Evolutionary conservation across 1,284 basidiomycete genomes (phyloP), one percentile per base, ranked within the genome.

Genomic region (Puccinia hordei): DNA sequence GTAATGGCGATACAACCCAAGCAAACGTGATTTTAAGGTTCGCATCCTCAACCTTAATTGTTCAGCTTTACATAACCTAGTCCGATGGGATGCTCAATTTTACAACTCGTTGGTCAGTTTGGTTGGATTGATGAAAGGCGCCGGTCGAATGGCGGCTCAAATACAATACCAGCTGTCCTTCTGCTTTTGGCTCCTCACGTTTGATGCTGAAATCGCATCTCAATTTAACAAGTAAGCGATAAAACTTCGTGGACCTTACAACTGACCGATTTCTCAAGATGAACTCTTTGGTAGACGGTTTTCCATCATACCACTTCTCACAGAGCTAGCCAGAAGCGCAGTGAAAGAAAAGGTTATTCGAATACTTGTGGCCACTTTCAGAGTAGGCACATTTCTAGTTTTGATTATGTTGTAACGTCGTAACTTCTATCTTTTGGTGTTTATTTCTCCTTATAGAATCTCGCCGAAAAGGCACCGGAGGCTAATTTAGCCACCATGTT

Each of bases 321-420:
- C 91, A 53, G 90, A 92, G 61, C 90, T 95, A 41, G 94, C 94
- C 1, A 93, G 95, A 85, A 90, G 87, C n/a, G 95, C 95, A 0
- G 92, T 93, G 63, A 99, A 99, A 87, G 96, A 99, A 87, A 99
- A 99, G 86, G 94, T 99, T 35, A 92, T 94, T 82, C 91, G 96
- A 24, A 92, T 99, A 55, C 53, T 55, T 55, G 24, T 55, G 53
- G 17, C 53, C 17, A 6, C 17, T 22, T 55, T 19, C 17, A 6
- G 8, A 27, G 17, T 53, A 30, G 44, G 72, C 77, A n/a, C 76
- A 46, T 10, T 33, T 15, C 6, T 41, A 12, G 12, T 41, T 41
- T 41, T 41, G 38, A 12, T 41, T 41, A 12, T n/a, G 61, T 8
- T 8, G 10, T 22, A 35, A 6, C 38, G 12, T 41, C 38, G 12